phyloP scores from a whole-genome alignment of 768 basidiomycete genomes.

The Leccinellum luteum region DNA sequence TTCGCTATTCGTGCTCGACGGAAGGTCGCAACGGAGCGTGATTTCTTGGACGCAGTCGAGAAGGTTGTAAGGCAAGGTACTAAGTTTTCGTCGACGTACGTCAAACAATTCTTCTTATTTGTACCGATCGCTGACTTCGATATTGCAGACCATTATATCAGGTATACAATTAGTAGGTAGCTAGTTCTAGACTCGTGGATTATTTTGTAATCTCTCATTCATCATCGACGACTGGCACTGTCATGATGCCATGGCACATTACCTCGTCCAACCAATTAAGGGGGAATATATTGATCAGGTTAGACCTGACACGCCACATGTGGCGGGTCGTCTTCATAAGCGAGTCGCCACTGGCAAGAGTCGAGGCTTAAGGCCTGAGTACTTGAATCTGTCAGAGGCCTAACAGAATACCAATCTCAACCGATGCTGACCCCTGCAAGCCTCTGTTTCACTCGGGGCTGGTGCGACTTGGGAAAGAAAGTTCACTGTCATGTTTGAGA shows the following conservation, averaged over 20 bases:
- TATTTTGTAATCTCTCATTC: constrained; percentile 13
- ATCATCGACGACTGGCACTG: neutral
- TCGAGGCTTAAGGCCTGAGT: too few relatives aligned
- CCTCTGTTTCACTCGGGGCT: too few relatives aligned
- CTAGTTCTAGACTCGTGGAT: constrained; percentile 8
- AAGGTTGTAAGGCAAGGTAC: constrained; percentile 97
- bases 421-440: too few relatives aligned
- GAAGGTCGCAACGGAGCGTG: constrained; percentile 96
- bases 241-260: neutral
- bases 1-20: constrained; percentile 96
- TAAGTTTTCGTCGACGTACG: constrained; percentile 96
- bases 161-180: constrained; percentile 76
- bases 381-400: too few relatives aligned
- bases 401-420: too few relatives aligned
- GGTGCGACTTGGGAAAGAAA: too few relatives aligned
- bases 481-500: too few relatives aligned
- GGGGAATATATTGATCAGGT: too few relatives aligned
- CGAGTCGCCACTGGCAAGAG: neutral
- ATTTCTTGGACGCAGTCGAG: constrained; percentile 97
- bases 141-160: constrained; percentile 75
- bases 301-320: neutral
- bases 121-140: neutral
- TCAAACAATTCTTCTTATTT: neutral
- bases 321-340: constrained; percentile 13
- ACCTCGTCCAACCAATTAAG: neutral